Conservation (phyloP, 2,329 filamentous ascomycete species). For the Tolypocladium cylindrosporum region DNA sequence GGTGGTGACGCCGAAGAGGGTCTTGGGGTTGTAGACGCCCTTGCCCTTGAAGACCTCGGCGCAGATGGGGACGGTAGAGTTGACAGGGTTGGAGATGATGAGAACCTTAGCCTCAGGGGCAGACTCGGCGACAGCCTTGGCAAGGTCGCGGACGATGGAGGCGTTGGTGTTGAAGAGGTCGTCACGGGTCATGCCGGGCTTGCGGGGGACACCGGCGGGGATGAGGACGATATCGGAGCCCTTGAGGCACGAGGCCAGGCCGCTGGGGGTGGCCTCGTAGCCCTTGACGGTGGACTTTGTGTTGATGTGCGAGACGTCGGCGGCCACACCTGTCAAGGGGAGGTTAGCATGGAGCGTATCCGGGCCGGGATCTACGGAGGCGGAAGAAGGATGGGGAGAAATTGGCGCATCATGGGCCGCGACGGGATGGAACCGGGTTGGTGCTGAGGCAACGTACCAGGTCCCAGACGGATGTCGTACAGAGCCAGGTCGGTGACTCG, state of each 20-base stretch:
- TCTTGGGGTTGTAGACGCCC: conserved; percentile 98
- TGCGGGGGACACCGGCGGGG: conserved; percentile 95
- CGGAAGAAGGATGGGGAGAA: not conserved
- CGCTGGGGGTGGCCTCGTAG: conserved; percentile 67
- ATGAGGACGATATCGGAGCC: conserved; percentile 92
- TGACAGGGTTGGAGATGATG: conserved; percentile 98
- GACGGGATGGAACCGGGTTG: not conserved
- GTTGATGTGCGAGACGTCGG: conserved; percentile 98
- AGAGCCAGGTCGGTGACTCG: conserved; percentile 87
- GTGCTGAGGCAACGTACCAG: conserved; percentile 54
- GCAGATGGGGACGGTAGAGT: conserved; percentile 97
- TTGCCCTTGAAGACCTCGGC: conserved; percentile 92
- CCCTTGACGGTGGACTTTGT: conserved; percentile 92
- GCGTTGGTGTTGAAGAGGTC: conserved; percentile 99
- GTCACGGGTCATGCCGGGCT: conserved; percentile 99
- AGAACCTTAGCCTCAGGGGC: conserved; percentile 90
- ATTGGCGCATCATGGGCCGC: conserved; percentile 4
- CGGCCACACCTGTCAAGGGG: conserved; percentile 73
- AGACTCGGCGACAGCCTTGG: conserved; percentile 84
- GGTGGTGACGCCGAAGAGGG: conserved; percentile 98
- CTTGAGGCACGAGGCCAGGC: conserved; percentile 71
- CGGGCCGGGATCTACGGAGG: not conserved
- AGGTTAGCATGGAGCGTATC: not conserved
- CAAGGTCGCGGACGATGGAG: conserved; percentile 96
- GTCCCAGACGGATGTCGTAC: conserved; percentile 92